phyloP scores from a whole-genome alignment of 192 early-diverging fungal species.

The Entrophospora sp. region DNA sequence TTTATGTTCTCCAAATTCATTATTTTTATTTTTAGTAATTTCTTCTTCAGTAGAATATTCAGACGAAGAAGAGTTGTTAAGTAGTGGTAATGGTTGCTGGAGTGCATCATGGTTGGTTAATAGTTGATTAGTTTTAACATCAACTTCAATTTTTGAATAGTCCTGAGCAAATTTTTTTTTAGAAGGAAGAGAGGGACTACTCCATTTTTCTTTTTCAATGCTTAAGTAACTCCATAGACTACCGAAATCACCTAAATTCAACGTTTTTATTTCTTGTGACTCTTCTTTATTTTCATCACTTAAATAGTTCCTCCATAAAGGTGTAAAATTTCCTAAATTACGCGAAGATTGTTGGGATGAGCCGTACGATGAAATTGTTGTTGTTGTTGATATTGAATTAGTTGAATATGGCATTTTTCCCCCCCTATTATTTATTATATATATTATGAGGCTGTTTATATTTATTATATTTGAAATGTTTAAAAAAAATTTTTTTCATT shows the following conservation, averaged over 20 bases:
- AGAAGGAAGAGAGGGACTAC: neutral
- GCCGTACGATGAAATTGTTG: no score
- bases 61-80: conserved; percentile 18
- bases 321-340: neutral
- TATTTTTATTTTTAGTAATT: neutral
- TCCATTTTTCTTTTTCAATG: conserved; percentile 14
- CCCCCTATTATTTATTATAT: no score
- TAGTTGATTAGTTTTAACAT: neutral
- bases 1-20: neutral
- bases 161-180: no score
- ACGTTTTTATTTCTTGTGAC: neutral
- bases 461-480: no score
- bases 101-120: neutral
- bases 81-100: conserved; percentile 11
- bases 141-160: neutral
- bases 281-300: neutral
- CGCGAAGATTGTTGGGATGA: neutral
- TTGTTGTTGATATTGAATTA: no score
- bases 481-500: no score
- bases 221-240: conserved; percentile 5
- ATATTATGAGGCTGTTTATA: no score
- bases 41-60: conserved; percentile 21
- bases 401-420: no score
- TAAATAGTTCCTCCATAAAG: neutral
- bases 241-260: conserved; percentile 15